Base-by-base conservation (phyloP, 139 green algal species). In the Microglena sp. region DNA sequence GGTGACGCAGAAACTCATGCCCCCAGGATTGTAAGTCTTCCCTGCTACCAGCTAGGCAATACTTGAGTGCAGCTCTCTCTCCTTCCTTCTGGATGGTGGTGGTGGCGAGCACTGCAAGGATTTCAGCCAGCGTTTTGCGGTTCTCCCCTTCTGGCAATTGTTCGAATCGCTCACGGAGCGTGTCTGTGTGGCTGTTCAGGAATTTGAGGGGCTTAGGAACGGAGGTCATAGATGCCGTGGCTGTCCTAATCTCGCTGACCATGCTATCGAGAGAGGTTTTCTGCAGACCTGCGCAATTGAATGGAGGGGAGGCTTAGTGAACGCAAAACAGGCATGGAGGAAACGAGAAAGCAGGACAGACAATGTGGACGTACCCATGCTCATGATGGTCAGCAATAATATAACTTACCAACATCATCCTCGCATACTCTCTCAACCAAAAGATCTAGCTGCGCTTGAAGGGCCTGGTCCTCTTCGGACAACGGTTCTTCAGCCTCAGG, bases 141-240 rank as follows among this genome's bases (percentile, higher is more conserved):
- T 85, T 87, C 28, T 77, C 58, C 2, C 43, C 62, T 0, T 34
- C 62, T 1, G 79, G 59, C 64, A 96, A 58, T 2, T 35, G 63
- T n/a, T 89, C 84, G 35, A 82, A 86, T 1, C 36, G 31, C 4
- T 68, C 71, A 53, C 91, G 91, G 21, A 99, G 74, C 0, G 66
- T 74, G 24, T 80, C 77, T 33, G 94, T 92, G 74, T 98, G 90
- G 0, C 81, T 70, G 3, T 85, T 76, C 50, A 99, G 83, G 72
- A 99, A 99, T 81, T 99, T 99, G 24, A 99, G 79, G 1, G 94
- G 94, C 80, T 99, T 99, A 22, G 94, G 94, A 7, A 99, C 94
- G 15, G 84, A 90, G 7, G 93, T 98, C 94, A 99, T 99, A 33
- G 87, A 94, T 21, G 87, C 92, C 3, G 92, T 98, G 32, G 94